A percentile compares a stretch with the other conserved stretches of the same genome.
Evolutionary conservation across 2,329 filamentous ascomycete species (phyloP).

Genomic region (Monosporascus sp.): DNA sequence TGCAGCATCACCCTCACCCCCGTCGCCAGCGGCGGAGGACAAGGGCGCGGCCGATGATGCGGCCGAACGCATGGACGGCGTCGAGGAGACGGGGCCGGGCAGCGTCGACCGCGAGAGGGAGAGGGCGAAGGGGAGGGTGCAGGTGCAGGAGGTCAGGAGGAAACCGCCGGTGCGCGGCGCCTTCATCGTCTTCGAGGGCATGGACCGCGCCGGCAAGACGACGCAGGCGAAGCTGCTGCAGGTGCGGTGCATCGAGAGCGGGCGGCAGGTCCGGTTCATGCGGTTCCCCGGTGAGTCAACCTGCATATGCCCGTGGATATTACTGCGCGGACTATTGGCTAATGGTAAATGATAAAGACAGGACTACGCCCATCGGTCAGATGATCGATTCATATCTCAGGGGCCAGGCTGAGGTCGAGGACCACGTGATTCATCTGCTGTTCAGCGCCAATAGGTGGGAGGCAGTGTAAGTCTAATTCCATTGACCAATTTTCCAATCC

Average conservation of each 20-base stretch:
- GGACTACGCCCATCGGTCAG: constrained; percentile 76
- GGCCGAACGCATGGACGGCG: constrained; percentile 15
- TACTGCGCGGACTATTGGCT: constrained; percentile 2
- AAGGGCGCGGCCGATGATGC: background rate
- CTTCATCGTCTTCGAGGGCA: constrained; percentile 79
- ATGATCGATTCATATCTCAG: constrained; percentile 83
- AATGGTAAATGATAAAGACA: constrained; percentile 46
- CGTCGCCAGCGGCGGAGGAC: constrained; percentile 1
- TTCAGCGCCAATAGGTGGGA: constrained; percentile 95
- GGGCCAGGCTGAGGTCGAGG: constrained; percentile 67
- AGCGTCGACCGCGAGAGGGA: no score
- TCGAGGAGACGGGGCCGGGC: constrained; percentile 9
- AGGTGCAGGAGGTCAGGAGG: background rate
- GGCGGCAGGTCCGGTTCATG: constrained; percentile 46
- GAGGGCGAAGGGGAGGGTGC: background rate
- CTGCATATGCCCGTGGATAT: background rate
- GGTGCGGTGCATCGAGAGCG: constrained; percentile 44
- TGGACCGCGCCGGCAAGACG: constrained; percentile 88
- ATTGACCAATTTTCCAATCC: background rate
- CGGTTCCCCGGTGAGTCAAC: constrained; percentile 49
- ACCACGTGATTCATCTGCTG: constrained; percentile 83
- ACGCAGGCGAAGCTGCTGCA: constrained; percentile 75
- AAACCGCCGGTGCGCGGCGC: constrained; percentile 51
- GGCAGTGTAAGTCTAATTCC: constrained; percentile 40
- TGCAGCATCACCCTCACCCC: constrained; percentile 2